Evolutionary conservation across 306 rosid species (phyloP).

Genomic region (Luffa acutangula): DNA sequence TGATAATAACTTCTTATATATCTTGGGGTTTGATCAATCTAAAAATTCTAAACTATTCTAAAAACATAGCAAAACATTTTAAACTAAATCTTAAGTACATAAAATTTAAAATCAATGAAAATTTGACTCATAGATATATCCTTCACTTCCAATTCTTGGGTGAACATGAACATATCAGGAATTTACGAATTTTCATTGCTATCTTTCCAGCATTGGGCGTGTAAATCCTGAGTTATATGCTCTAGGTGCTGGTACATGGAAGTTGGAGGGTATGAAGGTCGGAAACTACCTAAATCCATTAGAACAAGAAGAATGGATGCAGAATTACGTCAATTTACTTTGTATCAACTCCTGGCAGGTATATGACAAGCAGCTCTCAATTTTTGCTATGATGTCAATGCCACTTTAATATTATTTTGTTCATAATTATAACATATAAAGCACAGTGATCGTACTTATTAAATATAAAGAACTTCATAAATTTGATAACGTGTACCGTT

Average conservation of each 20-base stretch:
- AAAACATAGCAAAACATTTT: neutral
- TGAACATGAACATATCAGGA: neutral
- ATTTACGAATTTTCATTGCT: neutral
- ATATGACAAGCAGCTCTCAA: neutral
- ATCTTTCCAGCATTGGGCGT: constrained; percentile 67
- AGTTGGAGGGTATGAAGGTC: constrained; percentile 22
- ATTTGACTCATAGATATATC: neutral
- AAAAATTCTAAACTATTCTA: neutral
- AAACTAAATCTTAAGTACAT: neutral
- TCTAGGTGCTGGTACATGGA: constrained; percentile 58
- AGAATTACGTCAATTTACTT: constrained; percentile 59
- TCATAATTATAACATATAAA: neutral
- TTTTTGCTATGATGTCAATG: neutral
- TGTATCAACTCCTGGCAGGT: constrained; percentile 99
- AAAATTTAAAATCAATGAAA: neutral
- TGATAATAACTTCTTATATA: neutral
- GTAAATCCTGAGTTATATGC: constrained; percentile 74
- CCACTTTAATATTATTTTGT: neutral
- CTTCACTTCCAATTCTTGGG: neutral
- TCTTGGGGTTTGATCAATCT: neutral
- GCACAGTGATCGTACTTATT: neutral
- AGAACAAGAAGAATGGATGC: constrained; percentile 54
- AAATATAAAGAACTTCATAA: neutral
- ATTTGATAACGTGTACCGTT: neutral
- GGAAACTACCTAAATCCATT: constrained; percentile 27